Conservation (phyloP, 2,329 filamentous ascomycete genomes). For the Microcyclospora pomicola region DNA sequence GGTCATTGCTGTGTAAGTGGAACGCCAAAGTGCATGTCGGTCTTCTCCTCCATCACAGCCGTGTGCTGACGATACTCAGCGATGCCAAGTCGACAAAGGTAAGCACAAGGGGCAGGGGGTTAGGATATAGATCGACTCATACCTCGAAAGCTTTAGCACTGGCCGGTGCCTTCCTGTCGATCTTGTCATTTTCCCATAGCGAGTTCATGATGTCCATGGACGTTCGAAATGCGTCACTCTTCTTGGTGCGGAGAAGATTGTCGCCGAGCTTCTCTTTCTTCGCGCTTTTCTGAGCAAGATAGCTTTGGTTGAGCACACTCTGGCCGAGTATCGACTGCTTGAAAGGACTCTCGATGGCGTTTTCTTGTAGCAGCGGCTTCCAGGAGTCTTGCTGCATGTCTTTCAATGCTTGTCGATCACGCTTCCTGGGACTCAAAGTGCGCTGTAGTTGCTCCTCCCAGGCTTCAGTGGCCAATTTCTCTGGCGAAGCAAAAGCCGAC, state of each 20-base stretch:
- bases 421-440: conserved; percentile 86
- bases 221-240: conserved; percentile 56
- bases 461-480: conserved; percentile 52
- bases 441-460: conserved; percentile 91
- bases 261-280: conserved; percentile 15
- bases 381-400: conserved; percentile 50
- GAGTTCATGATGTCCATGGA: conserved; percentile 96
- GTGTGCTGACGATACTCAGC: conserved; percentile 4
- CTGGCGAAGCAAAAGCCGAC: conserved; percentile 35
- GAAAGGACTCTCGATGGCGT: conserved; percentile 33
- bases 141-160: conserved; percentile 48
- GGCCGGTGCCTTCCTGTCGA: conserved; percentile 24
- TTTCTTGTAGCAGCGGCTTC: conserved; percentile 30
- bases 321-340: conserved; percentile 75
- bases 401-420: conserved; percentile 61
- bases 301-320: conserved; percentile 23
- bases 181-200: conserved; percentile 62
- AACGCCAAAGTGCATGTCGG: conserved; percentile 5
- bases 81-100: too few relatives aligned
- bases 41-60: conserved; percentile 12
- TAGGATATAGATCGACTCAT: conserved; percentile 47
- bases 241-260: conserved; percentile 8
- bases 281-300: conserved; percentile 20
- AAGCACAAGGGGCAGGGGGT: background rate
- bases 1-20: conserved; percentile 1